These are phyloP conservation scores for Komagataella kurtzmanii DNA, from an alignment of 805 yeast genomes.

Conservation along the genomic window DNA sequence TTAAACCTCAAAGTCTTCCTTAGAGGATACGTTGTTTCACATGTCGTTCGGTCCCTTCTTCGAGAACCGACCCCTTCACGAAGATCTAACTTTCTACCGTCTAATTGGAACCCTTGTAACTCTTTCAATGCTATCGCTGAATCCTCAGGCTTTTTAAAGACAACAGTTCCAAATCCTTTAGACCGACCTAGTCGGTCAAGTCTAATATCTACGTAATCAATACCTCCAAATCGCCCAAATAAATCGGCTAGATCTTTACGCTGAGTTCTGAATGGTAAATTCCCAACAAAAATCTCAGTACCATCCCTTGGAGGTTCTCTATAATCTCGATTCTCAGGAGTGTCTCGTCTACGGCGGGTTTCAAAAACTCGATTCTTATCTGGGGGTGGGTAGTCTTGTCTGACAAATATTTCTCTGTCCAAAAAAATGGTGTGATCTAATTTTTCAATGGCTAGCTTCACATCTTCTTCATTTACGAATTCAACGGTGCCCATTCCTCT, in stretches of 20 bases:
- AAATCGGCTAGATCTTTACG: constrained; percentile 84
- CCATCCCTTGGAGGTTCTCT: constrained; percentile 14
- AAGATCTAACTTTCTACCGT: constrained; percentile 71
- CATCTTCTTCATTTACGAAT: constrained; percentile 51
- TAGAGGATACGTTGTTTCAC: constrained; percentile 6
- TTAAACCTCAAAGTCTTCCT: constrained; percentile 43
- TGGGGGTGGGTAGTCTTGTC: constrained; percentile 87
- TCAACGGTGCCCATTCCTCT: constrained; percentile 91
- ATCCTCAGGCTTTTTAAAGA: constrained; percentile 49
- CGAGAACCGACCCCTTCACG: constrained; percentile 47
- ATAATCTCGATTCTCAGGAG: constrained; percentile 5
- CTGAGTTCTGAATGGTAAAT: constrained; percentile 67
- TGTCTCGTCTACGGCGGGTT: constrained; percentile 1
- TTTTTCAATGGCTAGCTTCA: constrained; percentile 54
- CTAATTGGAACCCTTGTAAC: constrained; percentile 56
- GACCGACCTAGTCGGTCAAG: constrained; percentile 59
- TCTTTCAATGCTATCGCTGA: constrained; percentile 59
- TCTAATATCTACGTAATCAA: constrained; percentile 73
- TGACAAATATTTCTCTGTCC: constrained; percentile 76
- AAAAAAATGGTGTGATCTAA: constrained; percentile 50
- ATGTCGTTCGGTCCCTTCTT: constrained; percentile 4
- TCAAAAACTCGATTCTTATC: constrained; percentile 14
- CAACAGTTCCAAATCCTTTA: constrained; percentile 77
- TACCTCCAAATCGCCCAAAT: constrained; percentile 64
- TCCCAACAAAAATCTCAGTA: constrained; percentile 60